Conservation (phyloP, 441 rosid species). For the Euphorbia corollata region DNA sequence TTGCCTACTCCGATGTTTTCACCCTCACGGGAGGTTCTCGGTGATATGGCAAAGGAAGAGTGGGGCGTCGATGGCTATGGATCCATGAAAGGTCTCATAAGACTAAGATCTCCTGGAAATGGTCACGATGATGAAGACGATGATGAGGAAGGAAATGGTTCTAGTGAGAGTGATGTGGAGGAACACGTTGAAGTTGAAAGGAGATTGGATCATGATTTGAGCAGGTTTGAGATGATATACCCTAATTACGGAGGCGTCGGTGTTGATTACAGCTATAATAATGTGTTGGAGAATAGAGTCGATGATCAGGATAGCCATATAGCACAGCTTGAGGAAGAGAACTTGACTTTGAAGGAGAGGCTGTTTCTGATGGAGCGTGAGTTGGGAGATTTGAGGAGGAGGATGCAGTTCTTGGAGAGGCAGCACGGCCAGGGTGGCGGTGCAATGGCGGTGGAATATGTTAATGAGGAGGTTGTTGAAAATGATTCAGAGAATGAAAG, state of each 20-base stretch:
- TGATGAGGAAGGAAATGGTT: conserved; percentile 73
- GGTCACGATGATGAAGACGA: conserved; percentile 66
- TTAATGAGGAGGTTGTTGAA: conserved; percentile 72
- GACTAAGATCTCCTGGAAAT: conserved; percentile 67
- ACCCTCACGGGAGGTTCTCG: conserved; percentile 76
- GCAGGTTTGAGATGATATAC: conserved; percentile 93
- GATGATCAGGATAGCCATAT: conserved; percentile 94
- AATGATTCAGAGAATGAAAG: conserved; percentile 63
- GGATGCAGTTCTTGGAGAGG: conserved; percentile 79
- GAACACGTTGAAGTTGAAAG: conserved; percentile 92
- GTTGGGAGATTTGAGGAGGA: conserved; percentile 68
- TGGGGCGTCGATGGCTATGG: conserved; percentile 99
- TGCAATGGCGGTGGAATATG: conserved; percentile 41
- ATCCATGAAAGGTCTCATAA: conserved; percentile 87
- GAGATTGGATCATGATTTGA: conserved; percentile 88
- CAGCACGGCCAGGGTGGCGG: conserved; percentile 24
- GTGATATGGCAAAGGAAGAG: conserved; percentile 91
- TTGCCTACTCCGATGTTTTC: conserved; percentile 81
- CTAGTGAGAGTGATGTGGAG: conserved; percentile 95
- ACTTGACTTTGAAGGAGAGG: conserved; percentile 78
- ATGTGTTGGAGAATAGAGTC: conserved; percentile 81
- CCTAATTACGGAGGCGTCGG: conserved; percentile 46
- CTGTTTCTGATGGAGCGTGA: conserved; percentile 89
- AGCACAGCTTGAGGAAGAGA: conserved; percentile 88
- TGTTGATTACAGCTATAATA: conserved; percentile 56